Percentiles rank a stretch among this genome's conserved stretches.
These are phyloP conservation scores for Cryptosporidium xiaoi DNA, from an alignment of 169 alveolate species.

Conservation along the genomic window DNA sequence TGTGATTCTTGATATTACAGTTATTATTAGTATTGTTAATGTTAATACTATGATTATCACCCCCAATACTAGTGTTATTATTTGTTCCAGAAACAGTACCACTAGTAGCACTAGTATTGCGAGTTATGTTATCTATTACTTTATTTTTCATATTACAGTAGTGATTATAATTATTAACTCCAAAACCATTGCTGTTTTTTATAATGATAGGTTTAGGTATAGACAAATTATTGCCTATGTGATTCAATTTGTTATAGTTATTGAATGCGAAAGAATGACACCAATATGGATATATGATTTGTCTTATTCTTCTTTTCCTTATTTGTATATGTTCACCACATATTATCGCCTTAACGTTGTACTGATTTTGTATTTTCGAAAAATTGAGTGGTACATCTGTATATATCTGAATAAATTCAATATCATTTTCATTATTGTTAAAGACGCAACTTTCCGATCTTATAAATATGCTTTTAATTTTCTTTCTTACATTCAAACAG, in stretches of 20 bases:
- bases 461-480: constrained; percentile 21
- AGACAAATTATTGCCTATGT: not conserved
- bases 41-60: not conserved
- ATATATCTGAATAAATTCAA: constrained; percentile 35
- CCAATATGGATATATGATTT: constrained; percentile 62
- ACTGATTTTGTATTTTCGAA: constrained; percentile 32
- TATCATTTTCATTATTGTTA: not conserved
- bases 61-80: too few species aligned
- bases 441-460: not conserved
- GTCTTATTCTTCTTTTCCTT: not conserved
- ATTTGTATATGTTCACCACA: constrained; percentile 46
- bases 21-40: not conserved
- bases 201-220: constrained; percentile 9
- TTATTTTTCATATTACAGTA: not conserved
- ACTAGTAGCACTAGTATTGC: too few species aligned
- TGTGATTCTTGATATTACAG: not conserved
- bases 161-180: not conserved
- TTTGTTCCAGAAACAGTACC: too few species aligned
- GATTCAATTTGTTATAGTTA: constrained; percentile 8
- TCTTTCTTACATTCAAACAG: constrained; percentile 27
- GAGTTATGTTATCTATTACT: too few species aligned
- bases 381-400: constrained; percentile 40
- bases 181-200: not conserved
- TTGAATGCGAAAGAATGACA: constrained; percentile 34
- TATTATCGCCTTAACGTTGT: constrained; percentile 43